Evolutionary conservation across 768 basidiomycete species (phyloP), one percentile per base, ranked within the genome.

Genomic region (Mycena albidolilacea): DNA sequence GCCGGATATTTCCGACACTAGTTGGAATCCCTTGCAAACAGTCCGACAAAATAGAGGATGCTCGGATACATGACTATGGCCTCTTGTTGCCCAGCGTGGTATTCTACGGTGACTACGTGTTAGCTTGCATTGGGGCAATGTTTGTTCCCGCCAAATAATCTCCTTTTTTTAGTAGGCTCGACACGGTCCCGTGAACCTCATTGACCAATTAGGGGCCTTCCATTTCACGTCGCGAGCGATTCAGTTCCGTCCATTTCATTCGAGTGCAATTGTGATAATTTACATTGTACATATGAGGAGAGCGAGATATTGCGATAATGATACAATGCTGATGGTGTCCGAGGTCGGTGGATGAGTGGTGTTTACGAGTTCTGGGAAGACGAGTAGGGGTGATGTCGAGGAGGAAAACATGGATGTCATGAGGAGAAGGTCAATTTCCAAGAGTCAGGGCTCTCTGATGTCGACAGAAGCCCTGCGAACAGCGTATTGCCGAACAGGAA

Each of bases 401-500:
- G 35, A 30, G 37, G 10, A n/a, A 38, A 17, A 21, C 9, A 21
- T n/a, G 60, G 30, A 17, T 39, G 57, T 69, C 57, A 73, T 75
- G 65, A 76, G 15, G 72, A 75, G 43, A 79, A 64, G 55, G 48
- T 57, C 41, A 81, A 70, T 17, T 64, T 77, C 81, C 77, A 84
- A 0, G 78, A 73, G 59, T 83, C 79, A 0, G 82, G 82, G 2
- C 71, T 48, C 70, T 83, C 80, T 60, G 78, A 78, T 68, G 81
- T 77, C 5, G 73, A 79, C 0, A 82, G 81, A n/a, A 87, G 67
- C 37, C 86, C 86, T 75, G 79, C 76, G 75, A 87, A 85, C n/a
- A 72, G 74, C 19, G 78, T 80, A 1, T 77, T 78, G 6, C 80
- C 83, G 60, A 80, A 77, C 64, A 89, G 78, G 71, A 88, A 87